Evolutionary conservation across 108 stramenopile species (phyloP).

Genomic region (Cyclotella baltica): DNA sequence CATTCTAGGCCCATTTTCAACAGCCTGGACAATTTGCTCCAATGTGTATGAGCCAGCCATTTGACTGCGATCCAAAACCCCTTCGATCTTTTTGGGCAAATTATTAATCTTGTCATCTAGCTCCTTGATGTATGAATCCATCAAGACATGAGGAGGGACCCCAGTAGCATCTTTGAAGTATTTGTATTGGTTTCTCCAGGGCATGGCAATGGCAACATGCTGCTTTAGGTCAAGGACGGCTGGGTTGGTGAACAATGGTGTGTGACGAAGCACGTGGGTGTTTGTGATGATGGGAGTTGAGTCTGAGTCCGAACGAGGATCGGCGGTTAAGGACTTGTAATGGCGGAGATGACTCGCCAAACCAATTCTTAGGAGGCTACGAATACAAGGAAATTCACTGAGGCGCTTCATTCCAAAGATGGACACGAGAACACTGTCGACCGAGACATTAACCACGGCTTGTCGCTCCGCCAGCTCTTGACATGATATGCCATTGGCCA

Average conservation of each 20-base stretch:
- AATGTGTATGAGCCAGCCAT: constrained; percentile 1
- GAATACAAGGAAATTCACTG: neutral
- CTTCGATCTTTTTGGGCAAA: neutral
- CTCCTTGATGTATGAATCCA: neutral
- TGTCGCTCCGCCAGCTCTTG: neutral
- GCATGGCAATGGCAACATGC: constrained; percentile 17
- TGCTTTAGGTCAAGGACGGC: neutral
- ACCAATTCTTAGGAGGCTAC: constrained; percentile 4
- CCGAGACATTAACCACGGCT: constrained; percentile 1
- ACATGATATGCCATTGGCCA: constrained; percentile 3
- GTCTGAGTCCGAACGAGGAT: too few relatives aligned
- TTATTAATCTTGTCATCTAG: too few relatives aligned
- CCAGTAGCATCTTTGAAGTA: constrained; percentile 11
- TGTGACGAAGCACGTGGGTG: neutral
- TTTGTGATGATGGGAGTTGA: neutral
- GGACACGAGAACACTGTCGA: neutral
- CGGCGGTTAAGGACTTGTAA: neutral
- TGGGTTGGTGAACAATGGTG: constrained; percentile 10
- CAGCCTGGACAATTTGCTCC: neutral
- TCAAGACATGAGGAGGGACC: constrained; percentile 2
- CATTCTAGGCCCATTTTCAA: constrained; percentile 4
- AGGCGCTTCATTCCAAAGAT: constrained; percentile 8
- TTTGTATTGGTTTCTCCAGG: neutral
- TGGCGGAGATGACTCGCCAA: constrained; percentile 16
- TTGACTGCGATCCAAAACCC: neutral